Base-by-base conservation (phyloP, 129 eudicot species). In the Tagetes patula region DNA sequence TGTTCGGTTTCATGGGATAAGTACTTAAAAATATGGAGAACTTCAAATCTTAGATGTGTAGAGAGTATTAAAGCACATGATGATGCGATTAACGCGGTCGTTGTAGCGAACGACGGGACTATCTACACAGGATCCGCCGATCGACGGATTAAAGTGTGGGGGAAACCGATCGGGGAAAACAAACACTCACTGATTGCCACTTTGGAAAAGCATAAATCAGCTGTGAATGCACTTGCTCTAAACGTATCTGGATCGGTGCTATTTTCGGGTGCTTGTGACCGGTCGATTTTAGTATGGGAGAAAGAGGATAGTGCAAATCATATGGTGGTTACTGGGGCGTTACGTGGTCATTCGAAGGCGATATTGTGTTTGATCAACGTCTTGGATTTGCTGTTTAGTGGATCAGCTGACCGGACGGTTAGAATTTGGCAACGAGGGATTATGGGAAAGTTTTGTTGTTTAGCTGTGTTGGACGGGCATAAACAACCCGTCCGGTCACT, bases 231-330 rank as follows among this genome's bases (percentile, higher is more conserved):
- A 0, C 62, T 92, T 43, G 89, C 96, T 4, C 58, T 92, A 67
- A 85, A 67, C 65, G 40, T 4, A 7, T 84, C 39, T 76, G 98
- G 91, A 47, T 77, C 88, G 77, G 81, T 92, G 60, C 30, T 92
- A 62, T 92, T 89, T 78, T 92, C 98, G 46, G 98, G 95, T 9
- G 83, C 98, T n/a, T 87, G 91, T 74, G 98, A 92, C 77, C 82
- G 98, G 9, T 92, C 98, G 43, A 92, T 92, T 11, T 60, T 92
- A 81, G 98, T 92, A 45, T 92, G 98, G 98, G 98, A 87, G 62
- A 85, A 88, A 59, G 98, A 89, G 61, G 95, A 89, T 61, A 89
- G 95, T 59, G 95, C 90, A 0, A 81, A 81, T 45, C 70, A 92
- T 55, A 89, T 89, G 98, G 84, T 77, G 71, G 92, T 89, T 5